These are phyloP conservation scores for Nissolia schottii DNA, from an alignment of 306 rosid genomes.

Conservation along the genomic window DNA sequence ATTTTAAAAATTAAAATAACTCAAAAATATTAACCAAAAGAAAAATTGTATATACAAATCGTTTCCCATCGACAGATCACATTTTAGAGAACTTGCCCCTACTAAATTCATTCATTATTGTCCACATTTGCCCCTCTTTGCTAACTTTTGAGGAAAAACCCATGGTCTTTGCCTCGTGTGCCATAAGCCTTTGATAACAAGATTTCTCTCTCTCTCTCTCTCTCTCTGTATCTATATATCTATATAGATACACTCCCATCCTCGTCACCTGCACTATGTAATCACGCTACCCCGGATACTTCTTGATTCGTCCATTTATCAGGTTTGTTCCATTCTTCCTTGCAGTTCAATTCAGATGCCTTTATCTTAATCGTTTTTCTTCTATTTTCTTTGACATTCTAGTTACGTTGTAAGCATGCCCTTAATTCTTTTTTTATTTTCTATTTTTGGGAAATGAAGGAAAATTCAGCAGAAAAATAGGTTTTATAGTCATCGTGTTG, in stretches of 20 bases:
- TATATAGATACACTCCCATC: slow-evolving; percentile 24
- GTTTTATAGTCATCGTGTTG: slow-evolving; percentile 12
- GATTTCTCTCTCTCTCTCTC: slow-evolving; percentile 22
- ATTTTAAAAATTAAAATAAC: too few species aligned
- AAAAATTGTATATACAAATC: too few species aligned
- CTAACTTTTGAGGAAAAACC: not conserved
- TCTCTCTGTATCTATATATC: slow-evolving; percentile 8
- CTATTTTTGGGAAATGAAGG: not conserved
- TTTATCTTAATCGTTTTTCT: not conserved
- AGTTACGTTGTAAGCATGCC: not conserved
- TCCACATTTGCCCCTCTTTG: not conserved
- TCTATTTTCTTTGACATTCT: not conserved
- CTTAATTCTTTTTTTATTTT: not conserved
- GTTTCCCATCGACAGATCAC: not conserved
- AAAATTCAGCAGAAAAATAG: not conserved
- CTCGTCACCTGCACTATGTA: slow-evolving; percentile 5
- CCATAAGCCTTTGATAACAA: slow-evolving; percentile 31
- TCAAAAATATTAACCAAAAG: too few species aligned
- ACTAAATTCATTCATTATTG: not conserved
- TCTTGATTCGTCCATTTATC: slow-evolving; percentile 2
- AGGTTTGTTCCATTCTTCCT: slow-evolving; percentile 30
- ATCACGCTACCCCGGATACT: slow-evolving; percentile 4
- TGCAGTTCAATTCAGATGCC: not conserved
- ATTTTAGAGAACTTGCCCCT: not conserved
- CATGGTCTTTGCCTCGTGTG: not conserved